A percentile compares a stretch with the other conserved stretches of the same genome.
Conservation (phyloP, 768 basidiomycete genomes). For the Amanita jacksonii region DNA sequence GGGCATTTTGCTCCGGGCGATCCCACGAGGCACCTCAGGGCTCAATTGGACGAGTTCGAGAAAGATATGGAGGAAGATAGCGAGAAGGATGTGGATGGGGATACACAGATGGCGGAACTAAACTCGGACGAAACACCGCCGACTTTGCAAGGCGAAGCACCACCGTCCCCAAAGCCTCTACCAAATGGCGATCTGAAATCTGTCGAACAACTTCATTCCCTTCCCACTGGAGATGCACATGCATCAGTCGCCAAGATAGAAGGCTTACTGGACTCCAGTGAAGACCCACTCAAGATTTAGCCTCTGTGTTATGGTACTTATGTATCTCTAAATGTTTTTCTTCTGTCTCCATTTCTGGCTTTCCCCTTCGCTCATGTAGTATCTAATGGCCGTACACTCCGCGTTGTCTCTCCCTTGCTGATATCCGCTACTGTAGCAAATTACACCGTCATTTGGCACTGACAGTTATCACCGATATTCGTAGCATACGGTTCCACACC, state of each 20-base stretch:
- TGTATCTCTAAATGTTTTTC: slow-evolving; percentile 6
- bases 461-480: slow-evolving; percentile 5
- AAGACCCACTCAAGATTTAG: slow-evolving; percentile 37
- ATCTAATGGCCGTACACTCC: slow-evolving; percentile 16
- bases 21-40: slow-evolving; percentile 47
- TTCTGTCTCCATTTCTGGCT: slow-evolving; percentile 10
- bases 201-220: slow-evolving; percentile 35
- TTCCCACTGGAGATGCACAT: slow-evolving; percentile 45
- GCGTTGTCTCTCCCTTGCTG: background rate
- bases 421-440: slow-evolving; percentile 7
- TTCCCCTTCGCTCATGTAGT: slow-evolving; percentile 11
- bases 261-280: slow-evolving; percentile 56
- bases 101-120: slow-evolving; percentile 20
- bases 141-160: slow-evolving; percentile 32
- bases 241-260: slow-evolving; percentile 47
- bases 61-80: slow-evolving; percentile 32
- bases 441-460: slow-evolving; percentile 1
- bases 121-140: slow-evolving; percentile 14
- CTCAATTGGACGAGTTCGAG: slow-evolving; percentile 56
- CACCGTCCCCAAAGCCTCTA: slow-evolving; percentile 34
- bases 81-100: slow-evolving; percentile 28
- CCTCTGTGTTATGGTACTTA: slow-evolving; percentile 2
- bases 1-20: slow-evolving; percentile 47
- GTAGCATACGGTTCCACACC: slow-evolving; percentile 4
- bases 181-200: slow-evolving; percentile 36